Conservation (phyloP, 805 yeast genomes). For the Sugiyamaella chiloensis region DNA sequence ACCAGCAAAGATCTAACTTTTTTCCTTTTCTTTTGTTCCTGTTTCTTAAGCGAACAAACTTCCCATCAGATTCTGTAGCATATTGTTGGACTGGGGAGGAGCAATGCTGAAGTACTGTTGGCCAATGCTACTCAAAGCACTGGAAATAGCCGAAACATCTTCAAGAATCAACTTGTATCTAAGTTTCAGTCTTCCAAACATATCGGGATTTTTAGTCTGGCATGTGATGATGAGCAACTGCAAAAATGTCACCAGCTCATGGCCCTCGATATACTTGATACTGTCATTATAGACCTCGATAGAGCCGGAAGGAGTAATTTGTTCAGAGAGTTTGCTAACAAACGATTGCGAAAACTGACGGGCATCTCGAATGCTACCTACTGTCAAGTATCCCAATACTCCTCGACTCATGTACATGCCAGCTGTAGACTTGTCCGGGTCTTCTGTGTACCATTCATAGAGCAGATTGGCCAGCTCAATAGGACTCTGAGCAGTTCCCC, state of each 20-base stretch:
- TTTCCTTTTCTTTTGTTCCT: too few relatives aligned
- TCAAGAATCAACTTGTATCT: constrained; percentile 43
- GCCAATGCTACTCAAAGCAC: constrained; percentile 57
- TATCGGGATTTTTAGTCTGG: constrained; percentile 48
- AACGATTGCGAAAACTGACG: constrained; percentile 39
- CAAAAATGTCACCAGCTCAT: constrained; percentile 56
- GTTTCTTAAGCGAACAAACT: too few relatives aligned
- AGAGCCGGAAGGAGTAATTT: constrained; percentile 16
- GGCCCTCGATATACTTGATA: background rate
- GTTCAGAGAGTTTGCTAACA: constrained; percentile 32
- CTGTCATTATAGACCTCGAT: constrained; percentile 35
- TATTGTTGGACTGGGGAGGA: constrained; percentile 51
- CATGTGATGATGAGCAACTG: constrained; percentile 63
- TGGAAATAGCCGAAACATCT: constrained; percentile 36
- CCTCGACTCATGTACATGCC: constrained; percentile 48
- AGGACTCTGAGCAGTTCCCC: constrained; percentile 59
- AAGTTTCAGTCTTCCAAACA: constrained; percentile 51
- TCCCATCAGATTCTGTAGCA: constrained; percentile 74
- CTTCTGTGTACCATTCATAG: constrained; percentile 44
- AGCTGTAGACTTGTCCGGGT: constrained; percentile 29
- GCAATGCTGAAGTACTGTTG: constrained; percentile 57
- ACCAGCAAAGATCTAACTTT: too few relatives aligned
- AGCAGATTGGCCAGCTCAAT: constrained; percentile 45
- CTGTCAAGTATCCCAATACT: constrained; percentile 68
- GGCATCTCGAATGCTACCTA: constrained; percentile 64